Percentiles rank a stretch among this genome's conserved stretches.
Conservation (phyloP, 345 rosid genomes). For the Sisymbrium irio region DNA sequence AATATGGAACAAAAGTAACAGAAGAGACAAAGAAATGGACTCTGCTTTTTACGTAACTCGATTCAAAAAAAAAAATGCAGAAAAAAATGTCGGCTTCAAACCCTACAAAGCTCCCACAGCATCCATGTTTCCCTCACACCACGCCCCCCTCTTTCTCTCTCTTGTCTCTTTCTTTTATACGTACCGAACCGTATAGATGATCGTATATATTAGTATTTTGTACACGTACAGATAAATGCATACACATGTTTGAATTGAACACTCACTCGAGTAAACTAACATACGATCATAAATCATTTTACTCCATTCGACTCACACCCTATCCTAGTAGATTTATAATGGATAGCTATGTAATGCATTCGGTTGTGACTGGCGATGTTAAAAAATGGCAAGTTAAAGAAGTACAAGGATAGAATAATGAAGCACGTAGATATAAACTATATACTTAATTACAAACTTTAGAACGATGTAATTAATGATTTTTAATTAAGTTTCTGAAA, state of each 20-base stretch:
- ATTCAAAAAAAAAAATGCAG: neutral
- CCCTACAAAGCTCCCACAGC: conserved; percentile 58
- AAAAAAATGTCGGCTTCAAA: conserved; percentile 52
- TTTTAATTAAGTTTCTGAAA: no score
- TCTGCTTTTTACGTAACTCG: conserved; percentile 30
- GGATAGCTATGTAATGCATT: neutral
- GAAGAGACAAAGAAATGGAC: conserved; percentile 29
- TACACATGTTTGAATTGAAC: conserved; percentile 1
- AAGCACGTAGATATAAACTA: neutral
- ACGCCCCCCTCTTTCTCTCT: conserved; percentile 37
- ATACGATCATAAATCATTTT: neutral
- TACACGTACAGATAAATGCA: neutral
- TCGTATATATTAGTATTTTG: neutral
- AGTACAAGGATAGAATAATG: neutral
- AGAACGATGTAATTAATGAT: no score
- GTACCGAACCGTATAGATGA: neutral
- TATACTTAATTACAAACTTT: no score
- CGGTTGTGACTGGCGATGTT: neutral
- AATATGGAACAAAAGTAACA: conserved; percentile 8
- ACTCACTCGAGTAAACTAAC: neutral
- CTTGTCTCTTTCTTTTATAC: conserved; percentile 1
- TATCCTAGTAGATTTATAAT: neutral
- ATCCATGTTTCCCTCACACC: conserved; percentile 54
- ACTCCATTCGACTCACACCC: neutral
- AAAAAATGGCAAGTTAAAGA: neutral